phyloP scores from a whole-genome alignment of 1,284 basidiomycete species.

The Malassezia arunalokei region DNA sequence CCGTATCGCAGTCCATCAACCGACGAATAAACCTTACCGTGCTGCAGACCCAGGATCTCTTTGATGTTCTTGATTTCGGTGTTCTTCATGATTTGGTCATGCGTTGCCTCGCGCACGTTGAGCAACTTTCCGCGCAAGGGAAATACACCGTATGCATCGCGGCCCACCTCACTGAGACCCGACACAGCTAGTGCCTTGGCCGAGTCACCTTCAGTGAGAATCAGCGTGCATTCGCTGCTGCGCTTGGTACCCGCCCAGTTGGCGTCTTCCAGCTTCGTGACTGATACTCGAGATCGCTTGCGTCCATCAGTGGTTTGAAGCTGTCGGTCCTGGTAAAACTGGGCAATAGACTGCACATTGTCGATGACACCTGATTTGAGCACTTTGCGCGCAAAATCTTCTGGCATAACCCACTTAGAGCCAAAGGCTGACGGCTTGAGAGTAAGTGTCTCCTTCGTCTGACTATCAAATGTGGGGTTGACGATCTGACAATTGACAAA shows the following conservation, averaged over 20 bases:
- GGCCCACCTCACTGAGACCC: slow-evolving; percentile 83
- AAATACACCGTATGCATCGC: slow-evolving; percentile 95
- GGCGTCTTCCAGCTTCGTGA: slow-evolving; percentile 88
- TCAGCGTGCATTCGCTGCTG: slow-evolving; percentile 77
- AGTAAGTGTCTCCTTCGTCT: slow-evolving; percentile 94
- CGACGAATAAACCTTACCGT: slow-evolving; percentile 74
- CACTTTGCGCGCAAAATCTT: slow-evolving; percentile 93
- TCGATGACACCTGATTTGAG: slow-evolving; percentile 82
- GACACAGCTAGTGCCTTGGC: slow-evolving; percentile 93
- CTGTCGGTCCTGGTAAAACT: slow-evolving; percentile 88
- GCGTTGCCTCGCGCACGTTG: slow-evolving; percentile 91
- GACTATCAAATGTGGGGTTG: slow-evolving; percentile 97
- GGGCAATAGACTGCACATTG: slow-evolving; percentile 85
- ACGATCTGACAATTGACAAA: slow-evolving; percentile 94
- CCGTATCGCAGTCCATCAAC: slow-evolving; percentile 74
- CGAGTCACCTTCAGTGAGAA: slow-evolving; percentile 97
- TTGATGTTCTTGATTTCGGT: slow-evolving; percentile 93
- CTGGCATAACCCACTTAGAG: slow-evolving; percentile 73
- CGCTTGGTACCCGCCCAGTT: slow-evolving; percentile 83
- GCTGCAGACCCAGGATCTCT: slow-evolving; percentile 92
- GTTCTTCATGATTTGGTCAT: slow-evolving; percentile 96
- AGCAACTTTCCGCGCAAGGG: slow-evolving; percentile 91
- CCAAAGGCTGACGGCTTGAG: slow-evolving; percentile 76
- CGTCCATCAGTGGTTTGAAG: slow-evolving; percentile 93
- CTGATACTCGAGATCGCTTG: slow-evolving; percentile 63